These are phyloP conservation scores for Elsinoe fawcettii DNA, from an alignment of 2,329 filamentous ascomycete species.

Conservation along the genomic window DNA sequence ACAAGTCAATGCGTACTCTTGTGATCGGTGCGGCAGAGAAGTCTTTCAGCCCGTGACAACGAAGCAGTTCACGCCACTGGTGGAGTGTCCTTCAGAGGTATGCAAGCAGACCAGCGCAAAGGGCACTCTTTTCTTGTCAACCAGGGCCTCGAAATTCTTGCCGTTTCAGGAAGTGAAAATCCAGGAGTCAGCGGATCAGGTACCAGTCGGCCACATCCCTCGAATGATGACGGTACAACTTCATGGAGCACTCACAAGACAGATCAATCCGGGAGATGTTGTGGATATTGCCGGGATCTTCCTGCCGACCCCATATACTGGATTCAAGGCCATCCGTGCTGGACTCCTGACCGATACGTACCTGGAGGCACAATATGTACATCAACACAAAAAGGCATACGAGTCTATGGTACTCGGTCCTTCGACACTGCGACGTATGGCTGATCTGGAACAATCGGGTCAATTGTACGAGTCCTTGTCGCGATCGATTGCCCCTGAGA, in stretches of 20 bases:
- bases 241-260: constrained; percentile 75
- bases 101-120: constrained; percentile 87
- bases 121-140: constrained; percentile 87
- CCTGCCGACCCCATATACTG: constrained; percentile 95
- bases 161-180: constrained; percentile 98
- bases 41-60: constrained; percentile 93
- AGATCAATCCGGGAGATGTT: constrained; percentile 87
- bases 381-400: constrained; percentile 97
- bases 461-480: constrained; percentile 94
- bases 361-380: constrained; percentile 84
- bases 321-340: constrained; percentile 92
- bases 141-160: constrained; percentile 91
- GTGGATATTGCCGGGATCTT: constrained; percentile 94
- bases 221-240: constrained; percentile 83
- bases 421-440: constrained; percentile 72
- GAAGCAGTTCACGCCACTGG: constrained; percentile 82
- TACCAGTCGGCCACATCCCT: constrained; percentile 95
- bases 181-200: constrained; percentile 98
- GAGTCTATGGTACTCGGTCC: constrained; percentile 82
- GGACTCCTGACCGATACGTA: constrained; percentile 97
- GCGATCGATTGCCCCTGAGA: constrained; percentile 93
- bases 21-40: constrained; percentile 91
- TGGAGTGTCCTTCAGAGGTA: constrained; percentile 80
- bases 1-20: constrained; percentile 97
- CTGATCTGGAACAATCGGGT: constrained; percentile 73